Conservation (phyloP, 2,329 filamentous ascomycete species). For the Aspergillus fischeri region DNA sequence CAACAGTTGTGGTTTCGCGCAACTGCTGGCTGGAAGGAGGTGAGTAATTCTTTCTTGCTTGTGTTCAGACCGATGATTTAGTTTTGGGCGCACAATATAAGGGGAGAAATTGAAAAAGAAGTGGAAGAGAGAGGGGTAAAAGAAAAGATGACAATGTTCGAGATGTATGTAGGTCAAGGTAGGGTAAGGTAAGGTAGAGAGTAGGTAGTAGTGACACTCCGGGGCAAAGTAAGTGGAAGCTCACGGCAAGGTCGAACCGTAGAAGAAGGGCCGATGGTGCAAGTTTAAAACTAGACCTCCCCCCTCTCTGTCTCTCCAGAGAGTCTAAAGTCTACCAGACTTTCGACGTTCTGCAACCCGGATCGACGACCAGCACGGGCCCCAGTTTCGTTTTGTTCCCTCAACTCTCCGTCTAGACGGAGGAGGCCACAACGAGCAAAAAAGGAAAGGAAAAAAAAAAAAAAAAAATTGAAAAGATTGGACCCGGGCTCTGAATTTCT, state of each 20-base stretch:
- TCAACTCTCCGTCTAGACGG: not conserved
- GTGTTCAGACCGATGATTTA: not conserved
- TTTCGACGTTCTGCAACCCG: slow-evolving; percentile 18
- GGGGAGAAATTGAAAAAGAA: slow-evolving; percentile 2
- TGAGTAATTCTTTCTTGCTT: not conserved
- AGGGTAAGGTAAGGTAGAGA: slow-evolving; percentile 6
- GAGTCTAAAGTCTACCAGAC: slow-evolving; percentile 26
- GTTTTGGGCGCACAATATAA: not conserved
- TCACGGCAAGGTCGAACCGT: slow-evolving; percentile 16
- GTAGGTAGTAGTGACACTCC: slow-evolving; percentile 4
- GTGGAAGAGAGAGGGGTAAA: slow-evolving; percentile 14
- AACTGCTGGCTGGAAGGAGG: not conserved
- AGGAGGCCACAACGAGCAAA: not conserved
- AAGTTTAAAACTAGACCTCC: slow-evolving; percentile 16
- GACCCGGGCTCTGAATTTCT: not conserved
- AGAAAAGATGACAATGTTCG: slow-evolving; percentile 4
- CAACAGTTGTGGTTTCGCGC: not conserved
- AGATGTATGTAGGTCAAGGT: slow-evolving; percentile 7
- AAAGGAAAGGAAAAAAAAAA: not conserved
- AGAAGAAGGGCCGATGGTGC: slow-evolving; percentile 16
- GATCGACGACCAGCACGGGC: slow-evolving; percentile 24
- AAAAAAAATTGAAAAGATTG: not conserved
- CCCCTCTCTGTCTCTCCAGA: slow-evolving; percentile 2
- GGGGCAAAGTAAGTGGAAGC: slow-evolving; percentile 17
- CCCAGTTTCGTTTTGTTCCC: slow-evolving; percentile 7